Base-by-base conservation (phyloP, 352 stramenopile genomes). In the Phytophthora capsici region DNA sequence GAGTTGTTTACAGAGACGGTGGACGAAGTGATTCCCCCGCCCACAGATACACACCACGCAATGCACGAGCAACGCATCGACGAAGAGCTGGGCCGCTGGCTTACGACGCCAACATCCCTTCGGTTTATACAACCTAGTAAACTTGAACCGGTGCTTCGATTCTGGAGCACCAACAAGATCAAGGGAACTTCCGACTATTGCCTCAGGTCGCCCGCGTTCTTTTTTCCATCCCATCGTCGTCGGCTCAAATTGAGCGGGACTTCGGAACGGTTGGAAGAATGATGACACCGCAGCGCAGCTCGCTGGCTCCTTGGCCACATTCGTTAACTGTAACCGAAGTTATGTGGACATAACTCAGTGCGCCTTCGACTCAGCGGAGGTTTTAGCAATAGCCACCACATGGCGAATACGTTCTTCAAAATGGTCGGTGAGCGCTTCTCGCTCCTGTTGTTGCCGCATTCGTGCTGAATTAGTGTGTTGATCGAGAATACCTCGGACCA, bases 321-420 rank as follows among this genome's bases (percentile, higher is more conserved):
- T 60, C 36, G 16, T 46, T 6, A 60, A 60, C 52, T 44, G 40
- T 14, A 52, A 60, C 40, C 9, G 26, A 26, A 25, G 47, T 9
- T 60, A 26, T 38, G 40, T 60, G n/a, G 52, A 52, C 26, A 23
- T 52, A 19, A 44, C 40, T 8, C 52, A 60, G n/a, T 60, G 40
- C 28, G 5, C 23, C 23, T 26, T 6, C 5, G 23, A 6, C 23
- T 26, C 23, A 26, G 23, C 23, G 2, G 23, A 2, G 3, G 23
- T 26, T 26, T 26, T 26, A 5, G 23, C 23, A 6, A 26, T 26
- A 6, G 5, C 23, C 23, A 26, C 23, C 23, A 26, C 23, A 6
- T 26, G 3, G 2, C 23, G 23, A 26, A 26, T 2, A 2, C 23
- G 2, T 5, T 26, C 5, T 26, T 26, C 23, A 5, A 26, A 2